Evolutionary conservation across 2,329 filamentous ascomycete species (phyloP), one percentile per base, ranked within the genome.

Genomic region (Botrytis pseudocinerea): DNA sequence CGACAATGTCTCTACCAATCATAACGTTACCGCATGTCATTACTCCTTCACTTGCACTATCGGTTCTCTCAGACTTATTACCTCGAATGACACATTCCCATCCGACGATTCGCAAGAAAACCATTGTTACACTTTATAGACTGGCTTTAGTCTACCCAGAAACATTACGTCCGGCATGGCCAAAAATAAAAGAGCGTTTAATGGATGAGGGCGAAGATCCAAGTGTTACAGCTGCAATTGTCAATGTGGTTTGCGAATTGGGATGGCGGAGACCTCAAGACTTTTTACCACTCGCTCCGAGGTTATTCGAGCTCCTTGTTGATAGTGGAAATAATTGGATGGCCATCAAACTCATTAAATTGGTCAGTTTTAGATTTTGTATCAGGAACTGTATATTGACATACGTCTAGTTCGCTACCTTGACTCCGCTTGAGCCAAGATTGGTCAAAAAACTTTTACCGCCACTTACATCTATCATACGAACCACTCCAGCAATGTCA

Each of bases 251-350:
- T 8, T 98, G 96, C 82, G 96, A 99, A 83, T 85, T 99, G 57
- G 95, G 95, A 9, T 98, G 95, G 93, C 89, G 96, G 78, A 88
- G 96, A 77, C 96, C 96, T 6, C 92, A 95, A 77, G 96, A 99
- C 82, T 98, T 98, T 78, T 85, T 99, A 44, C 93, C 96, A 22
- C 86, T 99, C 44, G 96, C 96, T 0, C 96, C 96, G 14, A 88
- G 96, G 73, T 83, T 99, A 40, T 99, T 98, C 79, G 95, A 98
- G 80, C 87, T 99, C 28, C 85, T 99, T 40, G 95, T 98, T 20
- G 92, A 97, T 74, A 92, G 94, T 72, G 92, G 92, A 54, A 98
- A 99, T 83, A 99, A 99, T 82, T 99, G 96, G 96, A 98, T 99
- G 95, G 95, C 95, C 74, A 99, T 99, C 81, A 99, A 99, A 82